phyloP scores from a whole-genome alignment of 108 stramenopile species.

The Pseudonitzschia multiseries region DNA sequence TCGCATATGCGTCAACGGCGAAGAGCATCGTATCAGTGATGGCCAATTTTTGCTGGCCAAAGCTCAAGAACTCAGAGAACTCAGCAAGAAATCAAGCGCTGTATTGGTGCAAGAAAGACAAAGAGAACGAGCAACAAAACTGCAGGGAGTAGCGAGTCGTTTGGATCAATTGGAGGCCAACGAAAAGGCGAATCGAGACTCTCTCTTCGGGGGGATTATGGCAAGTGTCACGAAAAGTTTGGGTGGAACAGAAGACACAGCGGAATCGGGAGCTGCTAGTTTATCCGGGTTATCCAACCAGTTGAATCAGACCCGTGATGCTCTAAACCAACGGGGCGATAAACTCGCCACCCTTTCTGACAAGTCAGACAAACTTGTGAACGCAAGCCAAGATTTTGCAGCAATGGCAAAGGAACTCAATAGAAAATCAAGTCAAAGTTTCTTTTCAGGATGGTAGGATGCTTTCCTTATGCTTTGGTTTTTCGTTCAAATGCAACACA shows the following conservation, averaged over 20 bases:
- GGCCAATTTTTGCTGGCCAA: constrained; percentile 70
- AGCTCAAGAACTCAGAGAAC: constrained; percentile 24
- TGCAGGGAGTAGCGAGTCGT: constrained; percentile 7
- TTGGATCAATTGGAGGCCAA: constrained; percentile 34
- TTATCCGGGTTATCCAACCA: constrained; percentile 28
- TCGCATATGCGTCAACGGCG: constrained; percentile 48
- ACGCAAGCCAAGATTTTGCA: constrained; percentile 79
- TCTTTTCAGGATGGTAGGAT: constrained; percentile 43
- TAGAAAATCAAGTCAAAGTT: constrained; percentile 43
- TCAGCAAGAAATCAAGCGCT: constrained; percentile 8
- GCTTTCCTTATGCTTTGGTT: background rate
- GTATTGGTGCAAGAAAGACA: constrained; percentile 7
- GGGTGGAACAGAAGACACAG: constrained; percentile 37
- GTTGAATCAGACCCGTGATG: constrained; percentile 59
- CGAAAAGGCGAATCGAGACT: constrained; percentile 44
- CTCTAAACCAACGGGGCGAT: constrained; percentile 71
- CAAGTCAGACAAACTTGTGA: constrained; percentile 69
- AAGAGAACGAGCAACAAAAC: background rate
- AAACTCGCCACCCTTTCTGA: constrained; percentile 69
- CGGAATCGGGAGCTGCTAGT: constrained; percentile 28
- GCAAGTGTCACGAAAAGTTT: constrained; percentile 38
- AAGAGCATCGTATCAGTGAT: constrained; percentile 70
- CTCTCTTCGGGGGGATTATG: constrained; percentile 52
- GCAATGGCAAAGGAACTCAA: constrained; percentile 78
- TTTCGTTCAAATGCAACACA: background rate